A percentile compares a stretch with the other conserved stretches of the same genome.
phyloP scores from a whole-genome alignment of 208 protist genomes.

The Tetramitus jugosus region DNA sequence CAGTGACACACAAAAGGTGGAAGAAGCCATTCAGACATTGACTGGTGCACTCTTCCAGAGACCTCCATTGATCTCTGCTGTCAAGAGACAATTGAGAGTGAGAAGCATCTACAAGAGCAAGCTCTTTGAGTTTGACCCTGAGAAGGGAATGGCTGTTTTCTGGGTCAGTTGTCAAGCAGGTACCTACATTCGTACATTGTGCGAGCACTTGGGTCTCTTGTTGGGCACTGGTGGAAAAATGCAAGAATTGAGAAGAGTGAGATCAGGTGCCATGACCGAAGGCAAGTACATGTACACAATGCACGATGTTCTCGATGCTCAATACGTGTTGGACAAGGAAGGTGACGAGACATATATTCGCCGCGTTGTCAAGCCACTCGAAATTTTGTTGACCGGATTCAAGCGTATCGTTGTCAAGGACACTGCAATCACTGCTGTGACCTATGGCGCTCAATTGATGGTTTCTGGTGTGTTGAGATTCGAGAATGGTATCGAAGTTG shows the following conservation, averaged over 20 bases:
- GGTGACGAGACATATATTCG: conserved; percentile 94
- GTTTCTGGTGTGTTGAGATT: conserved; percentile 96
- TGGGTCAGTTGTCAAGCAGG: conserved; percentile 98
- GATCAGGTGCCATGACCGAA: conserved; percentile 89
- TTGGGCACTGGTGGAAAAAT: conserved; percentile 97
- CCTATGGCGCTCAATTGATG: conserved; percentile 99
- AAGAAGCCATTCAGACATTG: conserved; percentile 85
- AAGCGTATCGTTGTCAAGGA: conserved; percentile 99
- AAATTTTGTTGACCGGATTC: conserved; percentile 90
- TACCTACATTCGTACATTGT: conserved; percentile 99
- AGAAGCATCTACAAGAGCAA: conserved; percentile 97
- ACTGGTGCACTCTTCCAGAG: conserved; percentile 97
- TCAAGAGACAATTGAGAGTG: conserved; percentile 95
- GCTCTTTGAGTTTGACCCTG: conserved; percentile 95
- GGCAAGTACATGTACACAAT: conserved; percentile 95
- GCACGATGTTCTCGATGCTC: conserved; percentile 99
- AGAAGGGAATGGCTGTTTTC: conserved; percentile 92
- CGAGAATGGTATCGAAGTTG: conserved; percentile 88
- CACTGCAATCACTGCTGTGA: conserved; percentile 96
- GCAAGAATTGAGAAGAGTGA: conserved; percentile 96
- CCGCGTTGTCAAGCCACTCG: conserved; percentile 92
- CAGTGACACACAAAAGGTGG: conserved; percentile 65
- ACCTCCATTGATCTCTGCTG: conserved; percentile 95
- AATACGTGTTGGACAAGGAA: conserved; percentile 92
- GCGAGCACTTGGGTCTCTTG: conserved; percentile 97